These are phyloP conservation scores for Phtheirospermum japonicum DNA, from an alignment of 257 asterid genomes.

Conservation along the genomic window DNA sequence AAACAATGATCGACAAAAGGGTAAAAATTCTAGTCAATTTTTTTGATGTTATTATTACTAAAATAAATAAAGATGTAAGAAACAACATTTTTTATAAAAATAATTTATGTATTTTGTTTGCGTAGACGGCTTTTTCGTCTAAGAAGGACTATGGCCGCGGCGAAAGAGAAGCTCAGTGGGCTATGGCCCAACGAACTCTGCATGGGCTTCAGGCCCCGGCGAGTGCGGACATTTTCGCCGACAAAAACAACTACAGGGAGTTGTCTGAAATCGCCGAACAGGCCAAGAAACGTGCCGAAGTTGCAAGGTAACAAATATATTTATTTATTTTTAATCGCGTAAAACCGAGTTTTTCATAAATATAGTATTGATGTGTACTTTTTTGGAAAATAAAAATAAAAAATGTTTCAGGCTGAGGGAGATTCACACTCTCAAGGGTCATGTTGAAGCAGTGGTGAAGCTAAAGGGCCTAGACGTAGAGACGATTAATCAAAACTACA, in stretches of 20 bases:
- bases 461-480: constrained; percentile 57
- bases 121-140: constrained; percentile 48
- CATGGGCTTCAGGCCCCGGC: constrained; percentile 48
- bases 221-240: constrained; percentile 24
- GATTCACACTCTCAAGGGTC: constrained; percentile 60
- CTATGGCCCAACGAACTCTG: constrained; percentile 43
- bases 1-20: constrained; percentile 41
- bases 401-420: too few species aligned
- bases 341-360: too few species aligned
- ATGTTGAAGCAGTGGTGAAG: constrained; percentile 54
- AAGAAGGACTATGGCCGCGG: constrained; percentile 53
- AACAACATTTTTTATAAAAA: neutral
- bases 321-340: too few species aligned
- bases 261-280: constrained; percentile 56
- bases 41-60: neutral
- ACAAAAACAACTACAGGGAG: constrained; percentile 44
- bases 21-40: constrained; percentile 20
- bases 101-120: neutral
- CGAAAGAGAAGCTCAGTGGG: constrained; percentile 62
- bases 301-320: too few species aligned
- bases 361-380: too few species aligned
- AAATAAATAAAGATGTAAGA: neutral
- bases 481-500: constrained; percentile 46
- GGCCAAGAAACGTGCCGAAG: constrained; percentile 56
- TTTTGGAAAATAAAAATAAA: too few species aligned